Base-by-base conservation (phyloP, 1,284 basidiomycete genomes). In the Trametes versicolor region DNA sequence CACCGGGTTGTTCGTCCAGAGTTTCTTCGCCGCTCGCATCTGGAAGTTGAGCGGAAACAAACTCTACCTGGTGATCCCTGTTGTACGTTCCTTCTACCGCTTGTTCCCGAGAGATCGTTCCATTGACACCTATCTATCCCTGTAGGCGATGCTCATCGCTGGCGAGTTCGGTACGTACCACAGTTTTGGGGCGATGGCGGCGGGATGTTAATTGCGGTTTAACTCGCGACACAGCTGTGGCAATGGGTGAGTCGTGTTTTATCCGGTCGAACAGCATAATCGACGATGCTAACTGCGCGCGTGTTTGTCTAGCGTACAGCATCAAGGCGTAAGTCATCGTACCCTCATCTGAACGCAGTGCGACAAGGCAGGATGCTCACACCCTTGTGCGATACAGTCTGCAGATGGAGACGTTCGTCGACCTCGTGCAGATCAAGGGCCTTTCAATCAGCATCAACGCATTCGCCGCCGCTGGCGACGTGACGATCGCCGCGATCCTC, bases 371-470 rank as follows among this genome's bases (percentile, higher is more conserved):
- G 21, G 7, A 37, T 29, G 13, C 49, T 17, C 6, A 39, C 15
- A 49, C 43, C 23, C 21, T 27, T 6, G 6, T 6, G 21, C 19
- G 13, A 54, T 19, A 4, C 32, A 73, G 71, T 17, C 57, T 72
- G 21, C 45, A 54, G 8, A 51, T 72, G 32, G 23, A 49, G 2
- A 85, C 83, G 17, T 87, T 82, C 80, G 71, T 61, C 17, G 79
- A 87, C 54, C 76, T 87, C 27, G 72, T 68, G 19, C 67, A 75
- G 61, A 73, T 86, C 36, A 85, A 83, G 79, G 80, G 80, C 19
- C 77, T 86, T 41, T 87, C 85, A 2, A 85, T 86, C 79, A 78
- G 83, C 51, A 83, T 87, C 53, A 87, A 87, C 68, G 78, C 83
- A 4, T 73, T 87, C 32, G 85, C 83, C 3, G 85, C 83, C 4